Base-by-base conservation (phyloP, 441 rosid species). In the Populus tomentosa region DNA sequence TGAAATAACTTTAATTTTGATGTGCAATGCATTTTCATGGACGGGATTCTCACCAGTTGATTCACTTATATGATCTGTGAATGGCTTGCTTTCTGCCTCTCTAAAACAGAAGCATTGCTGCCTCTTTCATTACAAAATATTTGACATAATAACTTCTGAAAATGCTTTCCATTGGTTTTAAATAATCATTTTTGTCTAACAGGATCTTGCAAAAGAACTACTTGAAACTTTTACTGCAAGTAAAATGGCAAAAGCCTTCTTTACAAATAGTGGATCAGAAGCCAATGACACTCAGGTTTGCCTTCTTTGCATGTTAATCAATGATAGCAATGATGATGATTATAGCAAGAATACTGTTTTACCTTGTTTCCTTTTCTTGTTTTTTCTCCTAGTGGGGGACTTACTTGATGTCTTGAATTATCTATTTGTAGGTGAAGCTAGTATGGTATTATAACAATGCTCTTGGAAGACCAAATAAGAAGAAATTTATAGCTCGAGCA, bases 191-290 rank as follows among this genome's bases (percentile, higher is more conserved):
- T 56, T 76, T 26, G 36, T 73, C 26, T 74, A 42, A 53, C 86
- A 95, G 98, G 97, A 94, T 89, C 98, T 94, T 81, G 99, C 99
- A 11, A 90, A 79, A 85, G 97, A 90, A 73, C 94, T 95, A 81
- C 71, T 94, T 38, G 94, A 89, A 62, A 91, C 88, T 73, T 94
- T 92, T 83, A 94, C 99, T 3, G 95, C 97, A 70, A 83, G 74
- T 5, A 95, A 92, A 81, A 95, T 95, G 97, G 92, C 90, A 28
- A 95, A 92, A 85, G 98, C 82, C 1, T 95, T 95, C 85, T 95
- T 95, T 83, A 88, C 97, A 46, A 95, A 91, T 73, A 88, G 99
- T 82, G 99, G 98, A 85, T 95, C 99, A 75, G 98, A 95, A 74
- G 99, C 99, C 85, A 95, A 94, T 62, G 98, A 95, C 78, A 90